Evolutionary conservation across 805 yeast genomes (phyloP).

Genomic region (Metschnikowia peoriensis): DNA sequence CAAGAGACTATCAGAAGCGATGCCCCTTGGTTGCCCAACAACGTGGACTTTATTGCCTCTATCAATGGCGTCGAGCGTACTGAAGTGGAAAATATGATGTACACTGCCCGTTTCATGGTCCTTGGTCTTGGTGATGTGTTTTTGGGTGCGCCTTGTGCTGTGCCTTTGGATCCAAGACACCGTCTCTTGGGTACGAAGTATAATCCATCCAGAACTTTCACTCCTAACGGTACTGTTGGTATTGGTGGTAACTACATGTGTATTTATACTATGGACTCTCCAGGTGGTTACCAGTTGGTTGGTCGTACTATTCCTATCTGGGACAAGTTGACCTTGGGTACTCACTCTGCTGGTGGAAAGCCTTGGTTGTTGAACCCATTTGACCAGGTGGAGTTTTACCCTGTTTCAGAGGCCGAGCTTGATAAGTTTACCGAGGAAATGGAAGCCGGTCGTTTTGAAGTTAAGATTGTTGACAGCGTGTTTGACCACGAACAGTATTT

Average conservation of each 20-base stretch:
- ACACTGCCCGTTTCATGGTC: slow-evolving; percentile 87
- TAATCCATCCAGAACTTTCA: slow-evolving; percentile 93
- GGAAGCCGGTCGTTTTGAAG: slow-evolving; percentile 74
- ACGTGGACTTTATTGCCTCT: slow-evolving; percentile 90
- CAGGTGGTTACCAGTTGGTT: slow-evolving; percentile 96
- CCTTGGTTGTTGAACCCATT: slow-evolving; percentile 94
- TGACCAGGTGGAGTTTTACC: slow-evolving; percentile 93
- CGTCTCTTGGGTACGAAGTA: slow-evolving; percentile 89
- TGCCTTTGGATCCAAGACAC: slow-evolving; percentile 95
- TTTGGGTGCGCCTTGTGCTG: slow-evolving; percentile 98
- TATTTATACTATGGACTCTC: slow-evolving; percentile 96
- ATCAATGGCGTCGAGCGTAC: slow-evolving; percentile 79
- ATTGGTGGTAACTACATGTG: slow-evolving; percentile 99
- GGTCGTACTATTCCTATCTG: slow-evolving; percentile 97
- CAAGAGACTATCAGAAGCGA: slow-evolving; percentile 87
- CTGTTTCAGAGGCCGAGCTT: slow-evolving; percentile 81
- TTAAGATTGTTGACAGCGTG: slow-evolving; percentile 70
- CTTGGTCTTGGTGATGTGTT: slow-evolving; percentile 96
- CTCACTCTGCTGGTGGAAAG: slow-evolving; percentile 49
- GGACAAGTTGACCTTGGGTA: slow-evolving; percentile 86
- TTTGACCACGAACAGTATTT: slow-evolving; percentile 81
- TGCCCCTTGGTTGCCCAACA: slow-evolving; percentile 98
- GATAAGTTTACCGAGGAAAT: slow-evolving; percentile 70
- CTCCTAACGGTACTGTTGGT: slow-evolving; percentile 97
- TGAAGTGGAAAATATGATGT: slow-evolving; percentile 79